Evolutionary conservation across 805 yeast species (phyloP).

Genomic region (Phaffomyces thermotolerans): DNA sequence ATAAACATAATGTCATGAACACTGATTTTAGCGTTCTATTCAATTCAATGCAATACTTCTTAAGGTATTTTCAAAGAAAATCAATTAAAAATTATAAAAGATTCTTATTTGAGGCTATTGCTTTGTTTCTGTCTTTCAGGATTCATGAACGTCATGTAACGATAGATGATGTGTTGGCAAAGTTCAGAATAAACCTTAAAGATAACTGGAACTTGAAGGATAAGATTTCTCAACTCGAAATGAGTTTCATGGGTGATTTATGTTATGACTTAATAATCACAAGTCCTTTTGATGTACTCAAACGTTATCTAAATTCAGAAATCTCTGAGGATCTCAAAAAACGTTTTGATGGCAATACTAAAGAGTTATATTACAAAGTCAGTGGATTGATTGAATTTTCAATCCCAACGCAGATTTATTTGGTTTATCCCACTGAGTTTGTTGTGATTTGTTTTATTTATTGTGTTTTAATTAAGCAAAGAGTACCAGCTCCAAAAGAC

Average conservation of each 20-base stretch:
- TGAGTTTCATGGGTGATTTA: constrained; percentile 16
- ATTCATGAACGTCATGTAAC: constrained; percentile 14
- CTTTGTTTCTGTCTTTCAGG: constrained; percentile 17
- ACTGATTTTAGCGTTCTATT: constrained; percentile 1
- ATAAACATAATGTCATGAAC: background rate
- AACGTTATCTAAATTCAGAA: too few relatives aligned
- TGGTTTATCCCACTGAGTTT: constrained; percentile 10
- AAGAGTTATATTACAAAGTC: background rate
- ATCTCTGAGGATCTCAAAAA: too few relatives aligned
- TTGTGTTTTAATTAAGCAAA: constrained; percentile 2
- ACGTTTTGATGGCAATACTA: too few relatives aligned
- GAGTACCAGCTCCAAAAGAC: constrained; percentile 6
- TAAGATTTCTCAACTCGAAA: constrained; percentile 11
- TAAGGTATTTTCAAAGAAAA: constrained; percentile 17
- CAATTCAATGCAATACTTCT: constrained; percentile 10
- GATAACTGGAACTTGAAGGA: constrained; percentile 15
- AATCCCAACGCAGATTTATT: constrained; percentile 11
- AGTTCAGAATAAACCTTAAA: background rate
- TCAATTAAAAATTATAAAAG: constrained; percentile 7
- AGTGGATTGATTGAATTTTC: constrained; percentile 2
- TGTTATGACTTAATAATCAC: constrained; percentile 19
- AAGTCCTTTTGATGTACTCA: constrained; percentile 11
- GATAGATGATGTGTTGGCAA: constrained; percentile 4
- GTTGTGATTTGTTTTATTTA: constrained; percentile 7
- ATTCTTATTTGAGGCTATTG: constrained; percentile 1